Evolutionary conservation across 192 early-diverging fungal genomes (phyloP), one percentile per base, ranked within the genome.

Genomic region (Mortierella claussenii): DNA sequence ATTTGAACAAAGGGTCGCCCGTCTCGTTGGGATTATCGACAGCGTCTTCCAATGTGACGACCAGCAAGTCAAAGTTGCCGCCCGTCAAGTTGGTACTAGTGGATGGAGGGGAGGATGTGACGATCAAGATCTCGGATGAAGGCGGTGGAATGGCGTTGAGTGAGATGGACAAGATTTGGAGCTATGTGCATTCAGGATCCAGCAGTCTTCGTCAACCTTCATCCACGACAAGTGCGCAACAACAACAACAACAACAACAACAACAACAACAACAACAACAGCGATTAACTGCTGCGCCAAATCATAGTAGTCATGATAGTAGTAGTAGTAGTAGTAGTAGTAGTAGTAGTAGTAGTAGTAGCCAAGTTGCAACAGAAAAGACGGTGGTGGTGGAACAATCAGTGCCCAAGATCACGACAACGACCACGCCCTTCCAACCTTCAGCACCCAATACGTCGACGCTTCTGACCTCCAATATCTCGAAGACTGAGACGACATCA

Each of bases 71-170:
- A 13, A 55, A 49, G n/a, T 43, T 83, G n/a, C 88, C 86, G 1
- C 70, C 84, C 0, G 68, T 90, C 55, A 82, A 76, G 46, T 50
- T 91, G 46, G 74, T 82, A 40, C 68, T 91, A 51, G 82, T 83
- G 0, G 82, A 83, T 36, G 89, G 89, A 13, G 80, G 78, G 21
- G 86, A 91, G 53, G 90, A 91, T 64, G 81, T 90, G 32, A 59
- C 87, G 4, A 86, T 91, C 69, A 84, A 88, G 65, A 68, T 91
- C 34, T 83, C 85, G 12, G 90, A 91, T 55, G 79, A 88, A 60
- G 87, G 85, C 44, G 88, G 88, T 54, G 90, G 90, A 40, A 76
- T 91, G 40, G 81, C 87, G 17, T 53, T 87, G 52, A 83, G 80
- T 2, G 84, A 85, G 49, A 58, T 86, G 28, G 83, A 86, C 20